A percentile compares a stretch with the other conserved stretches of the same genome.
phyloP scores from a whole-genome alignment of 75 land plant genomes.

The Cryptomeria japonica region DNA sequence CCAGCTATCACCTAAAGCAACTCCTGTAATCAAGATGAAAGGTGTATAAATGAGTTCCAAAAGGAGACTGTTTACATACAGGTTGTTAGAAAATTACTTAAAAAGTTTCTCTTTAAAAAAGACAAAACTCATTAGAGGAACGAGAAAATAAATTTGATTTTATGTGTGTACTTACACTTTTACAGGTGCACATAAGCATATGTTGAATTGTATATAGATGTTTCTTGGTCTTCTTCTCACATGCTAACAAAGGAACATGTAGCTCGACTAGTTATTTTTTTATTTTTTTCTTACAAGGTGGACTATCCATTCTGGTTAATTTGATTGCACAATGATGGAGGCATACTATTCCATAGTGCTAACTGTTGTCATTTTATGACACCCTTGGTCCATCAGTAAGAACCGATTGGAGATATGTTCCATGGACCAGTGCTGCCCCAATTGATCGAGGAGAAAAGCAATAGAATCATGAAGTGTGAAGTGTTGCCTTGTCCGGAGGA shows the following conservation, averaged over 20 bases:
- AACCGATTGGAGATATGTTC: too few relatives aligned
- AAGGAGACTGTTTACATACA: neutral
- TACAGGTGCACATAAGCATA: neutral
- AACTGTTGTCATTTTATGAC: too few relatives aligned
- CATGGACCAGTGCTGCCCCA: too few relatives aligned
- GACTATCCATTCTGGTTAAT: neutral
- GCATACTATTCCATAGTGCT: neutral
- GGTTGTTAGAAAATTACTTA: neutral
- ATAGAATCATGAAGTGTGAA: too few relatives aligned
- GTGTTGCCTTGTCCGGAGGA: too few relatives aligned
- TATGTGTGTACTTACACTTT: neutral
- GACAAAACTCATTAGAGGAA: neutral
- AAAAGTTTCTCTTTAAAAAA: neutral
- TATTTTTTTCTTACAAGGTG: neutral
- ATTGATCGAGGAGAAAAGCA: too few relatives aligned
- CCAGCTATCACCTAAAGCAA: slow-evolving; percentile 88
- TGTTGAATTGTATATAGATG: neutral
- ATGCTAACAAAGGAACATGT: neutral
- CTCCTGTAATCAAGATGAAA: slow-evolving; percentile 34
- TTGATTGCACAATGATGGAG: neutral
- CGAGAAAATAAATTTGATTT: neutral
- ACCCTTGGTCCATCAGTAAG: too few relatives aligned
- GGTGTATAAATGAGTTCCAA: neutral
- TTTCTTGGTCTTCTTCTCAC: neutral
- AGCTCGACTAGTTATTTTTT: neutral